Percentiles rank a stretch among this genome's conserved stretches.
Conservation (phyloP, 352 stramenopile genomes). For the Elongisporangium undulatum region DNA sequence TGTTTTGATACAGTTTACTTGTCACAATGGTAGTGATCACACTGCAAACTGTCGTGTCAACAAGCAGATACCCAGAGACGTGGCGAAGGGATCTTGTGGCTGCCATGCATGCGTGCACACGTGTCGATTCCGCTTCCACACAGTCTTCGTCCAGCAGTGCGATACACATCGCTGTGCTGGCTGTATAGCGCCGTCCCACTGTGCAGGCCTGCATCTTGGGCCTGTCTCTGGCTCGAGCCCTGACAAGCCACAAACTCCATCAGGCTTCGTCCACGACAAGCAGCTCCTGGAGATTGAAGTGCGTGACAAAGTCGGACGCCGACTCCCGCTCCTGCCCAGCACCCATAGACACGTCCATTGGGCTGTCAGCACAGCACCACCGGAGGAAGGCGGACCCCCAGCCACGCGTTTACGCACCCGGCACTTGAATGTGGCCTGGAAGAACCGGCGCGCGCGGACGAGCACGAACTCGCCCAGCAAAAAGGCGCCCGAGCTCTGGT, state of each 20-base stretch:
- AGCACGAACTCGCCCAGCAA: constrained; percentile 81
- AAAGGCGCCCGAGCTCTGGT: constrained; percentile 33
- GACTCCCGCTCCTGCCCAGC: constrained; percentile 30
- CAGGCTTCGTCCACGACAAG: constrained; percentile 25
- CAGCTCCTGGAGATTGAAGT: constrained; percentile 70
- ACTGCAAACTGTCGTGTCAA: not conserved
- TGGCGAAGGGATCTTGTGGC: not conserved
- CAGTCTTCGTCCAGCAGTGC: not conserved
- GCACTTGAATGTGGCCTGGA: constrained; percentile 83
- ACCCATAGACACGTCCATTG: constrained; percentile 2
- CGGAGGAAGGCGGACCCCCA: not conserved
- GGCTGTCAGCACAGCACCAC: constrained; percentile 2
- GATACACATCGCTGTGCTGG: not conserved
- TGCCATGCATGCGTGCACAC: too few relatives aligned
- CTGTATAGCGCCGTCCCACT: not conserved
- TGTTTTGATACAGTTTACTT: not conserved
- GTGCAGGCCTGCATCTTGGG: not conserved
- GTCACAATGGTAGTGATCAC: too few relatives aligned
- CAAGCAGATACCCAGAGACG: not conserved
- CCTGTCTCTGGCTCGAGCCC: not conserved
- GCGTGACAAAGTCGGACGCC: constrained; percentile 58
- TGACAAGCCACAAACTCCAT: not conserved
- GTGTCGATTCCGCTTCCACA: not conserved
- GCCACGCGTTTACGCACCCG: constrained; percentile 26
- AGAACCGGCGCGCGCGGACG: constrained; percentile 66